Evolutionary conservation across 148 eudicot species (phyloP).

Genomic region (Camellia sinensis): DNA sequence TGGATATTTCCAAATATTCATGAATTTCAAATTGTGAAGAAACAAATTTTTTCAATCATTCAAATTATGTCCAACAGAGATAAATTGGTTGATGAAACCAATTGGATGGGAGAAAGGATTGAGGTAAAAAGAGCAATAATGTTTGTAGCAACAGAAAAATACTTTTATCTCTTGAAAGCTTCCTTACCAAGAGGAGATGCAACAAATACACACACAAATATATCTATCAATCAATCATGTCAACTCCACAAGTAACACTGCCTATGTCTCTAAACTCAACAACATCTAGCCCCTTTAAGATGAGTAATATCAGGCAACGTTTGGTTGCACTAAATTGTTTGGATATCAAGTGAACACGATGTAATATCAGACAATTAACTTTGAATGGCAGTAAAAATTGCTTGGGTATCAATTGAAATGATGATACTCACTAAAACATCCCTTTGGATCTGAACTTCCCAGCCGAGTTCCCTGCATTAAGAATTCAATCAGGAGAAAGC

Average conservation of each 20-base stretch:
- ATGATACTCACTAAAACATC: constrained; percentile 83
- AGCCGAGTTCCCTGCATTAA: constrained; percentile 88
- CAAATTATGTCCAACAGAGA: not conserved
- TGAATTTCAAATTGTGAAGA: not conserved
- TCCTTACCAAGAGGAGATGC: not conserved
- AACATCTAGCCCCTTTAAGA: constrained; percentile 8
- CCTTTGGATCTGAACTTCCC: constrained; percentile 99
- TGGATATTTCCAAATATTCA: not conserved
- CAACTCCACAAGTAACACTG: not conserved
- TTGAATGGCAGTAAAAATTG: not conserved
- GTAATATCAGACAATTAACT: not conserved
- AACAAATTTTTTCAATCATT: not conserved
- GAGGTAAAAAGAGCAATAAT: not conserved
- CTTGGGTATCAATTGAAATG: not conserved
- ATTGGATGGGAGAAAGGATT: not conserved
- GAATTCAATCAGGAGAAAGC: constrained; percentile 14
- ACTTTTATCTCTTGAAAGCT: not conserved
- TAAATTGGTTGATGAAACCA: not conserved
- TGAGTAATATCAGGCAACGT: not conserved
- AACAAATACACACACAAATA: not conserved
- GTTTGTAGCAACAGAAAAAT: not conserved
- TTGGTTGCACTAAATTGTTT: not conserved
- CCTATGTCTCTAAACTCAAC: not conserved
- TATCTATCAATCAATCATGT: not conserved
- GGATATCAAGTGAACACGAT: not conserved